A percentile compares a stretch with the other conserved stretches of the same genome.
Conservation (phyloP, 305 asterid species). For the Solanum aculeatissimum region DNA sequence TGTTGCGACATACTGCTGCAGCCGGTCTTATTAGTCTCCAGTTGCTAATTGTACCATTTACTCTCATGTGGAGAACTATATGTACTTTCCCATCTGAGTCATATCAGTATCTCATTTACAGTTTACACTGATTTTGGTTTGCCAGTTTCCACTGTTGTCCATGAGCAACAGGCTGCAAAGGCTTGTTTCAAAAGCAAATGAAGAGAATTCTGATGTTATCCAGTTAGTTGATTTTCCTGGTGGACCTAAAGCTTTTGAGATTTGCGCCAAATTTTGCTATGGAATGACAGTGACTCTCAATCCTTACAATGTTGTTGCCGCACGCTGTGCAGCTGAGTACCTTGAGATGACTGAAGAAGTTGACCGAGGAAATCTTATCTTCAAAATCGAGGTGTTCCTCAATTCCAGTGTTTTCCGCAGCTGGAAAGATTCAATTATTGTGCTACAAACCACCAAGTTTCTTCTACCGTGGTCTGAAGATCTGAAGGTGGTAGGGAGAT, state of each 20-base stretch:
- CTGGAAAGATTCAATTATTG: conserved; percentile 96
- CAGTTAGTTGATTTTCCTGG: conserved; percentile 69
- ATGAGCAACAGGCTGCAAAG: conserved; percentile 70
- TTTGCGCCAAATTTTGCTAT: conserved; percentile 87
- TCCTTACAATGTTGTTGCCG: conserved; percentile 76
- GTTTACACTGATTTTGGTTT: neutral
- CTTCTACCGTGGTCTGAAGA: conserved; percentile 78
- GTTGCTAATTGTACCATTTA: neutral
- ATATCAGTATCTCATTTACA: neutral
- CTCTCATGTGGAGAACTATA: neutral
- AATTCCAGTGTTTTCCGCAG: conserved; percentile 61
- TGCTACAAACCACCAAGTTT: conserved; percentile 61
- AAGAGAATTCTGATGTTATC: conserved; percentile 39
- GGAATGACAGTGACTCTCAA: conserved; percentile 79
- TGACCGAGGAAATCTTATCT: conserved; percentile 65
- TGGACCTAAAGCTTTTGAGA: conserved; percentile 88
- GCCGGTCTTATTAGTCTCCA: neutral
- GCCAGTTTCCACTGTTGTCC: conserved; percentile 86
- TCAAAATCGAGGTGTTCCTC: conserved; percentile 73
- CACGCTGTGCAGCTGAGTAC: conserved; percentile 80
- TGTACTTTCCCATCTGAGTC: neutral
- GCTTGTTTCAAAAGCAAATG: conserved; percentile 32
- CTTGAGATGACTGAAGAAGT: conserved; percentile 82
- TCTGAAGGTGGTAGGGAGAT: conserved; percentile 56
- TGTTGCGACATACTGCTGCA: neutral